Evolutionary conservation across 441 rosid species (phyloP), one percentile per base, ranked within the genome.

Genomic region (Theobroma grandiflorum): DNA sequence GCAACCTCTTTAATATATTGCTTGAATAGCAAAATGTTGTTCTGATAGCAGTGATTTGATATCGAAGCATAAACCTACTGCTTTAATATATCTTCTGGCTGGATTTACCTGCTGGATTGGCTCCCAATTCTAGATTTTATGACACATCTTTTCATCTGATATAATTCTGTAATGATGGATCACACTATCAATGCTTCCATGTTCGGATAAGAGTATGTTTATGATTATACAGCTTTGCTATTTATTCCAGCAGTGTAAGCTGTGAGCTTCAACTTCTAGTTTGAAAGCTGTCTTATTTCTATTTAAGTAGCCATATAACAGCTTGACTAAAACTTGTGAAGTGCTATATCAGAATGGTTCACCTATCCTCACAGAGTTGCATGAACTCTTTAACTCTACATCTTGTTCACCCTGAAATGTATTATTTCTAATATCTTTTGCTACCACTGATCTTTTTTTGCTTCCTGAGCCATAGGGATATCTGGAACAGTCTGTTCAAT

Each of bases 401-500:
- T 33, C 45, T 57, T 45, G 2, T 37, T 43, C 72, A 38, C 59
- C 38, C 66, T 35, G 37, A 65, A 67, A 58, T 49, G 40, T 20
- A 72, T 50, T 43, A 68, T 37, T 26, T 57, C 20, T 55, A 6
- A 26, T 53, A 64, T 64, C 10, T 53, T 22, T 45, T 4, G 26
- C 67, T 18, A 12, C n/a, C 43, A 12, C 53, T 80, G 26, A 73
- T 76, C 31, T 26, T 47, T 33, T 75, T 74, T n/a, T 58, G n/a
- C n/a, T 81, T 72, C 74, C 81, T 80, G 75, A 79, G 83, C 77
- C 78, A 20, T 75, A 97, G 99, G 98, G 98, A 69, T 93, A 95
- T 84, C 90, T 97, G 76, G 98, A 95, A 88, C 96, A 95, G 68
- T 88, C 88, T 79, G 87, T 85, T 80, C 90, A 86, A 75, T 85